Evolutionary conservation across 495 filamentous ascomycete species (phyloP).

Genomic region (Penicillium nucicola): DNA sequence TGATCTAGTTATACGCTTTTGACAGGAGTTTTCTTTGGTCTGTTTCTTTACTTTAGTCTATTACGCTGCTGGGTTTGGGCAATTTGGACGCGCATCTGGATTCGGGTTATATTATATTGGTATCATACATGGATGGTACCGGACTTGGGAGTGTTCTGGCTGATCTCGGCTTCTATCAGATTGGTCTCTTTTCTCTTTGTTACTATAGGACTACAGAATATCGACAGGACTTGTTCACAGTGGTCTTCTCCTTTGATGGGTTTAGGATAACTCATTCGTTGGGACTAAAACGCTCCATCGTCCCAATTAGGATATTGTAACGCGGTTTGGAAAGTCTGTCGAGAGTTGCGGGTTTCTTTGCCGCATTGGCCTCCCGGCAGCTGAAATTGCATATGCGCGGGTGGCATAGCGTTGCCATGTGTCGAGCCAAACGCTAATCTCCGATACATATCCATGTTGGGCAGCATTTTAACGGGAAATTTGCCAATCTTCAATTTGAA

Average conservation of each 20-base stretch:
- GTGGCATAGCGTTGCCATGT: constrained; percentile 10
- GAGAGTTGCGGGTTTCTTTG: background rate
- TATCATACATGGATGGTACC: constrained; percentile 2
- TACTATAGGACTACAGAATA: constrained; percentile 4
- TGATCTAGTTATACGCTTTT: background rate
- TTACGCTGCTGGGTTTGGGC: background rate
- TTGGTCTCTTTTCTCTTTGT: background rate
- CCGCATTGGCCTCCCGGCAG: constrained; percentile 5
- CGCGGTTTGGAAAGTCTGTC: background rate
- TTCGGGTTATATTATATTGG: background rate
- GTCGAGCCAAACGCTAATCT: constrained; percentile 9
- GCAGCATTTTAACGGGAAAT: background rate
- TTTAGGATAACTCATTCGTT: too few relatives aligned
- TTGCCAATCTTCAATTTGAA: too few relatives aligned
- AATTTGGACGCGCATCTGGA: background rate
- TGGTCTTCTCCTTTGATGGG: background rate
- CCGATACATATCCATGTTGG: constrained; percentile 2
- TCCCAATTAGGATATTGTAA: background rate
- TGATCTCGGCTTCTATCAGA: background rate
- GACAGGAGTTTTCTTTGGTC: constrained; percentile 2
- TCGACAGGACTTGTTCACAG: background rate
- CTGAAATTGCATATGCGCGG: background rate
- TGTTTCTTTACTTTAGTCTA: background rate
- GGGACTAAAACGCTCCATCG: too few relatives aligned
- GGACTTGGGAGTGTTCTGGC: background rate